phyloP scores from a whole-genome alignment of 208 protist genomes.

The Acanthamoeba triangularis region DNA sequence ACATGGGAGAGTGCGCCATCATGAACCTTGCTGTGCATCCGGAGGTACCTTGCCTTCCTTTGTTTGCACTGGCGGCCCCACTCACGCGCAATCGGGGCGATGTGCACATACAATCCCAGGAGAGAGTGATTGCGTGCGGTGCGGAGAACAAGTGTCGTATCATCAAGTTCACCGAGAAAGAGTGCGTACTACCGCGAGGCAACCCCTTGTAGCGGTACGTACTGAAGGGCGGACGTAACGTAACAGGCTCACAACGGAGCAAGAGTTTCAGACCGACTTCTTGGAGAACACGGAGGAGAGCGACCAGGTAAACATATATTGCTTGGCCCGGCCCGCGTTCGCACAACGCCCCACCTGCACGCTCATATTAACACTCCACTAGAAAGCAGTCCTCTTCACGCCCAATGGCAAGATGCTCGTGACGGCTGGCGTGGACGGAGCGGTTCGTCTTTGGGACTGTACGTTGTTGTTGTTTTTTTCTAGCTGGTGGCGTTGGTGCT shows the following conservation, averaged over 20 bases:
- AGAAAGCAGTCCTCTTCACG: slow-evolving; percentile 73
- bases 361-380: not conserved
- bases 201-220: not conserved
- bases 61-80: not conserved
- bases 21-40: slow-evolving; percentile 71
- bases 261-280: slow-evolving; percentile 76
- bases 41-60: not conserved
- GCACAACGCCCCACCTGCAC: not conserved
- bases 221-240: too few relatives aligned
- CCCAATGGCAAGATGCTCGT: slow-evolving; percentile 5
- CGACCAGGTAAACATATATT: slow-evolving; percentile 12
- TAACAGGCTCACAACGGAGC: not conserved
- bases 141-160: slow-evolving; percentile 50
- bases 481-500: not conserved
- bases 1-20: slow-evolving; percentile 55
- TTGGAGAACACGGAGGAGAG: slow-evolving; percentile 66
- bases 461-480: not conserved
- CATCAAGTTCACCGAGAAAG: slow-evolving; percentile 36
- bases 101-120: not conserved
- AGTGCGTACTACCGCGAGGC: not conserved
- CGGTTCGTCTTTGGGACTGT: slow-evolving; percentile 62
- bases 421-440: slow-evolving; percentile 70
- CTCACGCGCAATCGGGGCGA: not conserved
- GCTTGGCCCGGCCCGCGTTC: not conserved
- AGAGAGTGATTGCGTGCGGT: slow-evolving; percentile 54